Conservation (phyloP, 192 early-diverging fungal genomes). For the Ambispora gerdemannii region DNA sequence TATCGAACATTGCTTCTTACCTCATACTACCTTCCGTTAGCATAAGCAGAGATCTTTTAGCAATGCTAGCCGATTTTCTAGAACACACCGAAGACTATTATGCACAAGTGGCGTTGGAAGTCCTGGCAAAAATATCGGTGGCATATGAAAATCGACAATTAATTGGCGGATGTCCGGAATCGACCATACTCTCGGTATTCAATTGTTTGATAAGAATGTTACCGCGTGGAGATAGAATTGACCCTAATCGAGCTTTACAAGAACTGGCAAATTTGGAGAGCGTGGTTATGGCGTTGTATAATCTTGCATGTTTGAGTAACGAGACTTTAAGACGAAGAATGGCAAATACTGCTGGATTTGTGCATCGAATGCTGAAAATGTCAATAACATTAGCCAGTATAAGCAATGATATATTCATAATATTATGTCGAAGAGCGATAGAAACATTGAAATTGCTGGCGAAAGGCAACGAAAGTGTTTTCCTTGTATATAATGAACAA, state of each 20-base stretch:
- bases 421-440: slow-evolving; percentile 23
- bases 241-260: slow-evolving; percentile 29
- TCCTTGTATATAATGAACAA: slow-evolving; percentile 30
- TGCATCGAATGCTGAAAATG: slow-evolving; percentile 21
- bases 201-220: slow-evolving; percentile 38
- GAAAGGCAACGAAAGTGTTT: slow-evolving; percentile 19
- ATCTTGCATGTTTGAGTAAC: slow-evolving; percentile 38
- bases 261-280: slow-evolving; percentile 52
- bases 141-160: slow-evolving; percentile 49
- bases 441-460: slow-evolving; percentile 20
- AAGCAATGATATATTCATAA: not conserved
- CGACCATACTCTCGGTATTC: slow-evolving; percentile 36
- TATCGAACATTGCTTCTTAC: slow-evolving; percentile 58
- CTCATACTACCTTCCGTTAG: slow-evolving; percentile 41
- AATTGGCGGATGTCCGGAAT: slow-evolving; percentile 40
- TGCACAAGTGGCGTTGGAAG: slow-evolving; percentile 58
- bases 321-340: slow-evolving; percentile 14
- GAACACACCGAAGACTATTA: slow-evolving; percentile 35
- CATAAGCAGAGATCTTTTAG: slow-evolving; percentile 43
- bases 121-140: slow-evolving; percentile 57
- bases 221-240: slow-evolving; percentile 31
- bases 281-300: slow-evolving; percentile 52
- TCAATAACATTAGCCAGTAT: slow-evolving; percentile 8
- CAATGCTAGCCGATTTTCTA: slow-evolving; percentile 52
- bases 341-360: slow-evolving; percentile 13